A percentile compares a stretch with the other conserved stretches of the same genome.
Evolutionary conservation across 2,329 filamentous ascomycete genomes (phyloP).

Genomic region (Chrysoporthe austroafricana): DNA sequence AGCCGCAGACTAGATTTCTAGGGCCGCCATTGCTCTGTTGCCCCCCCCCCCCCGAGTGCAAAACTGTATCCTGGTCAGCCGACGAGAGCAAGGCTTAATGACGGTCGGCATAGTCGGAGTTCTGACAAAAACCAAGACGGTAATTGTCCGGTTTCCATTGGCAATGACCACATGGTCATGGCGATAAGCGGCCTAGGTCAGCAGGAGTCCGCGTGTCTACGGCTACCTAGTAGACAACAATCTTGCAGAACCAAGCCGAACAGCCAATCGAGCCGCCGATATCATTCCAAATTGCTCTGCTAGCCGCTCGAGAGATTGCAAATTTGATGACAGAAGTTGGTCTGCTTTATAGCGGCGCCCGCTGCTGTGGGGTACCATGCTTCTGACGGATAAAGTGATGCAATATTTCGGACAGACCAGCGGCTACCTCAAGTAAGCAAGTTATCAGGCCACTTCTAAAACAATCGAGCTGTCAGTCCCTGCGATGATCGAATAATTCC

Average conservation of each 20-base stretch:
- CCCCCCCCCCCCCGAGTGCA: not conserved
- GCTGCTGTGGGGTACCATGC: not conserved
- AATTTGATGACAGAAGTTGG: not conserved
- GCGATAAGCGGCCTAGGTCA: not conserved
- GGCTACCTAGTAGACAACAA: not conserved
- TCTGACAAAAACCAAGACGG: not conserved
- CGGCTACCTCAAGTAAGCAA: not conserved
- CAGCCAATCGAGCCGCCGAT: not conserved
- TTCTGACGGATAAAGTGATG: not conserved
- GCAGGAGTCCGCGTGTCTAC: not conserved
- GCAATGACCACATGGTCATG: not conserved
- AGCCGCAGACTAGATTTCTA: not conserved
- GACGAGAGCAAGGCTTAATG: not conserved
- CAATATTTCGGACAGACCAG: not conserved
- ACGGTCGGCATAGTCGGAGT: not conserved
- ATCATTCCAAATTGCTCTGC: not conserved
- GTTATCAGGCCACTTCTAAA: not conserved
- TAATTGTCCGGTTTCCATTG: not conserved
- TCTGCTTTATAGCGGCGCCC: not conserved
- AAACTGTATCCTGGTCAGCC: not conserved
- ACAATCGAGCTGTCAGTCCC: not conserved
- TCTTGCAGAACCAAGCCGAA: not conserved
- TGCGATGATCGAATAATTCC: not conserved
- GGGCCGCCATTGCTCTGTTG: not conserved
- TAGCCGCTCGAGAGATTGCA: not conserved